phyloP scores from a whole-genome alignment of 495 filamentous ascomycete species.

The Penicillium pulvis region DNA sequence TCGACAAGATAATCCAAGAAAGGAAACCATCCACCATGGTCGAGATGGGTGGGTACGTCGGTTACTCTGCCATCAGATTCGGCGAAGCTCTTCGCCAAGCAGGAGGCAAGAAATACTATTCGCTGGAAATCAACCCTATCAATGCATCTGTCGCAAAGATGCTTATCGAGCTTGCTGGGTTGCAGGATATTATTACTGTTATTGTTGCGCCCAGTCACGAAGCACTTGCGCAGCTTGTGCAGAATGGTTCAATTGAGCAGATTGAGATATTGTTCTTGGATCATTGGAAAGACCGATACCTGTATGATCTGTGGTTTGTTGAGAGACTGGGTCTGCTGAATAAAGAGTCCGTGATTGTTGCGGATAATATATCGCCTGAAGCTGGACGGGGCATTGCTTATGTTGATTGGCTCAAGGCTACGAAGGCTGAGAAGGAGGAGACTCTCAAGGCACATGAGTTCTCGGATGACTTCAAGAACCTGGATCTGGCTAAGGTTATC shows the following conservation, averaged over 20 bases:
- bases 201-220: conserved; percentile 21
- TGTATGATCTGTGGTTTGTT: conserved; percentile 63
- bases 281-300: conserved; percentile 65
- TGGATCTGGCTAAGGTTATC: background rate
- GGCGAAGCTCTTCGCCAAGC: conserved; percentile 54
- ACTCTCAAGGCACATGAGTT: background rate
- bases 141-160: conserved; percentile 60
- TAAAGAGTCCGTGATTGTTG: conserved; percentile 56
- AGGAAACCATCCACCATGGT: conserved; percentile 63
- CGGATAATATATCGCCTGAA: conserved; percentile 58
- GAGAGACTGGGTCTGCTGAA: conserved; percentile 62
- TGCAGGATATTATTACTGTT: conserved; percentile 53
- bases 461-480: background rate
- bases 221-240: conserved; percentile 29
- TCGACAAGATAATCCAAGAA: conserved; percentile 59
- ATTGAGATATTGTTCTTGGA: conserved; percentile 68
- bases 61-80: conserved; percentile 71
- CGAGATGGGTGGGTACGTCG: conserved; percentile 76
- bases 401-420: background rate
- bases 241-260: conserved; percentile 31
- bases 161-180: conserved; percentile 65
- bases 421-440: background rate
- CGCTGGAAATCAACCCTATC: conserved; percentile 62
- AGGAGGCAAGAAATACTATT: conserved; percentile 57
- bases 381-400: background rate